Conservation (phyloP, 768 basidiomycete species). For the Mycena rebaudengoi region DNA sequence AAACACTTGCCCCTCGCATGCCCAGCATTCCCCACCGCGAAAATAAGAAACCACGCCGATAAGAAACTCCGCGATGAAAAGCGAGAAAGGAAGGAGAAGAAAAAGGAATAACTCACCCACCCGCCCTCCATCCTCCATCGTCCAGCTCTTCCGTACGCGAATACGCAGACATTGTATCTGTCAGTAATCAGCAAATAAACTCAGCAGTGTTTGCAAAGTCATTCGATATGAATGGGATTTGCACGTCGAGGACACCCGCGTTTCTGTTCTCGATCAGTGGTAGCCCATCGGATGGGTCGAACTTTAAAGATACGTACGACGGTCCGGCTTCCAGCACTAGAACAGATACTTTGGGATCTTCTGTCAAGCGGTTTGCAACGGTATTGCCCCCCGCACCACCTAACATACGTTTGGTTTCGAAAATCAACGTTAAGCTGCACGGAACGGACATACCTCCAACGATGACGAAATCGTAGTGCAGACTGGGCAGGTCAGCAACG, state of each 20-base stretch:
- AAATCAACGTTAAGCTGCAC: not conserved
- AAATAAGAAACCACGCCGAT: too few species aligned
- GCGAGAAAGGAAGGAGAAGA: too few species aligned
- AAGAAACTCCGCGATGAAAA: too few species aligned
- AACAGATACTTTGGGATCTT: not conserved
- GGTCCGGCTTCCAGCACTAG: conserved; percentile 11
- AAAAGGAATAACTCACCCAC: too few species aligned
- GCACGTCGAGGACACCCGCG: not conserved
- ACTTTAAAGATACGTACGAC: not conserved
- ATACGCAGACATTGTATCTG: too few species aligned
- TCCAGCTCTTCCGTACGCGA: too few species aligned
- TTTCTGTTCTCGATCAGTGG: not conserved
- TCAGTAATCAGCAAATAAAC: too few species aligned
- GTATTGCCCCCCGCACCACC: not conserved
- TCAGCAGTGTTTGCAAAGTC: not conserved
- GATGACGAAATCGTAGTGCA: conserved; percentile 10
- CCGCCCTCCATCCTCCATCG: too few species aligned
- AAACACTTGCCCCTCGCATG: too few species aligned
- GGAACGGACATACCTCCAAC: conserved; percentile 1
- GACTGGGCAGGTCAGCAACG: conserved; percentile 8
- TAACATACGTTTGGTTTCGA: not conserved
- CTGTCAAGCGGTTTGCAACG: conserved; percentile 1
- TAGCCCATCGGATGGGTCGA: not conserved
- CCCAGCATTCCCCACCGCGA: too few species aligned
- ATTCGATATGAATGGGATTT: not conserved